A percentile compares a stretch with the other conserved stretches of the same genome.
These are phyloP conservation scores for Helotiales sp. DNA, from an alignment of 2,329 filamentous ascomycete genomes.

Conservation along the genomic window DNA sequence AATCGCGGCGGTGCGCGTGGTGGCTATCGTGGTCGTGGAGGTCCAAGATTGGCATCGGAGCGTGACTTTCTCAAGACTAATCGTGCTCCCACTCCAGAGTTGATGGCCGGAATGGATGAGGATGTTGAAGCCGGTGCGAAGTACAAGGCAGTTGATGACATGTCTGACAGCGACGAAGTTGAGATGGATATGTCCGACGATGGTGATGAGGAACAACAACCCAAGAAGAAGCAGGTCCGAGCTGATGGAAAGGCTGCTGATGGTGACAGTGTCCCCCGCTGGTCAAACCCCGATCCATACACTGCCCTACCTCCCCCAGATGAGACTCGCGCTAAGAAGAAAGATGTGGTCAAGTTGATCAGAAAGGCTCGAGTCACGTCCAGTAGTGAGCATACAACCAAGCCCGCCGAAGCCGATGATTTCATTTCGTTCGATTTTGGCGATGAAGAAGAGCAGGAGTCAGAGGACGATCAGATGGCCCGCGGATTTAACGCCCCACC, in stretches of 20 bases:
- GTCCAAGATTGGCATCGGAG: constrained; percentile 41
- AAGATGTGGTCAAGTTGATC: constrained; percentile 88
- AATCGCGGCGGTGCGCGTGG: constrained; percentile 32
- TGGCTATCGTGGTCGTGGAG: constrained; percentile 38
- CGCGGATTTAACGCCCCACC: constrained; percentile 13
- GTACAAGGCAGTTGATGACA: constrained; percentile 59
- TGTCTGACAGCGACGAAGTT: constrained; percentile 65
- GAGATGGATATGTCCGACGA: constrained; percentile 61
- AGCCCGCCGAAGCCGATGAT: constrained; percentile 69
- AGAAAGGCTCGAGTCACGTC: constrained; percentile 80
- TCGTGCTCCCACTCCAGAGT: constrained; percentile 44
- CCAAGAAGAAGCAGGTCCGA: constrained; percentile 52
- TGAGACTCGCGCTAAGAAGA: constrained; percentile 73
- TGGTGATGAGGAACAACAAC: constrained; percentile 46
- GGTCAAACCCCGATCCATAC: constrained; percentile 97
- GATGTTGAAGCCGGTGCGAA: constrained; percentile 47
- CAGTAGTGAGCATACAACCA: constrained; percentile 50
- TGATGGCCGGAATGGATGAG: constrained; percentile 44
- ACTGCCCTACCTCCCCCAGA: constrained; percentile 83
- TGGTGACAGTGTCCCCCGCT: constrained; percentile 66
- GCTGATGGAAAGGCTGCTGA: constrained; percentile 46
- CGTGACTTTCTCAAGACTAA: constrained; percentile 43
- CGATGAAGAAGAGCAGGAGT: constrained; percentile 47
- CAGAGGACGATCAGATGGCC: constrained; percentile 20
- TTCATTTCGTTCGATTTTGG: constrained; percentile 86